These are phyloP conservation scores for Bipolaris zeicola DNA, from an alignment of 2,329 filamentous ascomycete species.

Conservation along the genomic window DNA sequence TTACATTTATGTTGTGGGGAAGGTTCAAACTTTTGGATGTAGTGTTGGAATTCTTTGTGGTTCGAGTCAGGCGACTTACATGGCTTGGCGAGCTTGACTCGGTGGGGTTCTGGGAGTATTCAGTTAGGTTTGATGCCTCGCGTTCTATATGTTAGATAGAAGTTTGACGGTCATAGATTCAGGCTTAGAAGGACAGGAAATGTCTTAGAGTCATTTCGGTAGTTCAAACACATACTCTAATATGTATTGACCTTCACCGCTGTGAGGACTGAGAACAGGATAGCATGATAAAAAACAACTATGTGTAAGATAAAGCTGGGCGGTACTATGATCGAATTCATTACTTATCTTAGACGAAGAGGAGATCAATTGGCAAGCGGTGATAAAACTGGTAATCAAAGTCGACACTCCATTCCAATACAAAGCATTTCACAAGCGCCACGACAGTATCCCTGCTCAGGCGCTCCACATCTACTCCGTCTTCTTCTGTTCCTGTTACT, in stretches of 20 bases:
- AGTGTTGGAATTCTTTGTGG: slow-evolving; percentile 4
- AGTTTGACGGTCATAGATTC: not conserved
- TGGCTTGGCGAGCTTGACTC: slow-evolving; percentile 13
- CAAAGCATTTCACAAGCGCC: not conserved
- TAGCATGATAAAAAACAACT: too few relatives aligned
- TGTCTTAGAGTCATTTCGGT: too few relatives aligned
- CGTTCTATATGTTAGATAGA: too few relatives aligned
- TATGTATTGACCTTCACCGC: too few relatives aligned
- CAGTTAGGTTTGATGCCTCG: too few relatives aligned
- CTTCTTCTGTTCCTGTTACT: not conserved
- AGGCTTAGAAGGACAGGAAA: too few relatives aligned
- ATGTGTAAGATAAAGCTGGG: too few relatives aligned
- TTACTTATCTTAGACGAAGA: not conserved
- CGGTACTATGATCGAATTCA: too few relatives aligned
- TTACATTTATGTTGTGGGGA: slow-evolving; percentile 7
- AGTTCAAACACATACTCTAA: too few relatives aligned
- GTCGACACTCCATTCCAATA: not conserved
- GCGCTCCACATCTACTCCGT: not conserved
- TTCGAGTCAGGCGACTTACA: slow-evolving; percentile 3
- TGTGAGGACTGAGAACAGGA: too few relatives aligned
- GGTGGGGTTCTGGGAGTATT: not conserved
- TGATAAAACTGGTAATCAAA: not conserved
- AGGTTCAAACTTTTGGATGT: not conserved
- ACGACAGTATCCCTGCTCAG: not conserved
- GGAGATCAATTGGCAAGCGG: not conserved